Evolutionary conservation across 306 rosid species (phyloP).

Genomic region (Quercus engelmannii): DNA sequence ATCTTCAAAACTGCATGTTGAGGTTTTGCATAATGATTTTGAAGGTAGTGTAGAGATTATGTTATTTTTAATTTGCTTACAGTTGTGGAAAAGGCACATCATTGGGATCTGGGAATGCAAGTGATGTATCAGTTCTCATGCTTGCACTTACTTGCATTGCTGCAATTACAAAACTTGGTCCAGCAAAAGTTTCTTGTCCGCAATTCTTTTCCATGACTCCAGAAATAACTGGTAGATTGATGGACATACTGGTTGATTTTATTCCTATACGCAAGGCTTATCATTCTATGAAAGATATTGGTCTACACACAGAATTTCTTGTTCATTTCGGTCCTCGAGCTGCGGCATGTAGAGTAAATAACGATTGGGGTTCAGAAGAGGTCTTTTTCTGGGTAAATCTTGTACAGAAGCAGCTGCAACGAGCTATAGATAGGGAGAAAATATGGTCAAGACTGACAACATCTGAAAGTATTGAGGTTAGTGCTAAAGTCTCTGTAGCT

Average conservation of each 20-base stretch:
- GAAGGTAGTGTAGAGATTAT: constrained; percentile 26
- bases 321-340: constrained; percentile 95
- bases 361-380: constrained; percentile 78
- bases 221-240: constrained; percentile 84
- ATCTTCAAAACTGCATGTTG: constrained; percentile 11
- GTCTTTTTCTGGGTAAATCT: constrained; percentile 92
- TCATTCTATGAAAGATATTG: constrained; percentile 69
- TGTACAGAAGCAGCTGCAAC: constrained; percentile 76
- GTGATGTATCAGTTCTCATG: constrained; percentile 67
- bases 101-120: constrained; percentile 41
- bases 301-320: constrained; percentile 79
- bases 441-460: constrained; percentile 97
- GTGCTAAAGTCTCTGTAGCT: constrained; percentile 24
- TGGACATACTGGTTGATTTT: constrained; percentile 83
- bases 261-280: constrained; percentile 75
- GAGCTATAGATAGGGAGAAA: constrained; percentile 87
- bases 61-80: constrained; percentile 29
- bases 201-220: constrained; percentile 76
- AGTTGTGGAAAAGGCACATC: constrained; percentile 58
- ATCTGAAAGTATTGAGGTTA: constrained; percentile 95
- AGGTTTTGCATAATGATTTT: constrained; percentile 19
- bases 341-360: constrained; percentile 73
- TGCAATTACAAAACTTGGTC: constrained; percentile 80
- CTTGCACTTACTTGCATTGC: constrained; percentile 87
- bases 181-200: constrained; percentile 76